These are phyloP conservation scores for Botrytis aclada DNA, from an alignment of 2,329 filamentous ascomycete genomes.

Conservation along the genomic window DNA sequence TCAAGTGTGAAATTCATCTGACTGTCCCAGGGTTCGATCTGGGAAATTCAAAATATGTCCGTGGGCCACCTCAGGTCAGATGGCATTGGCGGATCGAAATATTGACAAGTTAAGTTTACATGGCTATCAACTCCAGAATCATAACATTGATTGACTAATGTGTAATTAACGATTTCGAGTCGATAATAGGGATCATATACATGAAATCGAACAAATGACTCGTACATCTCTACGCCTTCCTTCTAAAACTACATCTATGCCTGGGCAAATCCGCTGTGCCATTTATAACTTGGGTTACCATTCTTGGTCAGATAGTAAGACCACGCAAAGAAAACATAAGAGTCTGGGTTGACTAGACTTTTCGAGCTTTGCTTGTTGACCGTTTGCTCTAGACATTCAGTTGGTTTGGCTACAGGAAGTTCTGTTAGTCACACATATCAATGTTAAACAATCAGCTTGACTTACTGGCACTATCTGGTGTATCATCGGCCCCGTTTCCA, in stretches of 20 bases:
- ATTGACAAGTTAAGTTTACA: neutral
- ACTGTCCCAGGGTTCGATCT: neutral
- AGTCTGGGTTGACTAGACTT: neutral
- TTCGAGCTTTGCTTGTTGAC: neutral
- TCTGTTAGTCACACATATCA: too few species aligned
- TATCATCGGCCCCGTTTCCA: too few species aligned
- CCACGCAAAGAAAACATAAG: neutral
- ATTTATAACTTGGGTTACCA: neutral
- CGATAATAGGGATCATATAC: too few species aligned
- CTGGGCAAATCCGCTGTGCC: neutral
- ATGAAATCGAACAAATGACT: neutral
- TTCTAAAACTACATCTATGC: neutral
- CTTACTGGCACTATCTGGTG: too few species aligned
- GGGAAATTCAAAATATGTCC: neutral
- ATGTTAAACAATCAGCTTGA: too few species aligned
- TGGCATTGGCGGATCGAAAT: neutral
- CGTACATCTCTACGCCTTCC: neutral
- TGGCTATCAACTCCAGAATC: too few species aligned
- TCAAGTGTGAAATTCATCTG: neutral
- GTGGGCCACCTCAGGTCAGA: neutral
- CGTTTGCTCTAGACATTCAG: neutral
- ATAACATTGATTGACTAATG: neutral
- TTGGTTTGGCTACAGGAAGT: too few species aligned
- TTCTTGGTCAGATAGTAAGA: neutral
- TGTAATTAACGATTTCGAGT: fast-evolving